Evolutionary conservation across 805 yeast genomes (phyloP).

Genomic region (Scheffersomyces stipitis): DNA sequence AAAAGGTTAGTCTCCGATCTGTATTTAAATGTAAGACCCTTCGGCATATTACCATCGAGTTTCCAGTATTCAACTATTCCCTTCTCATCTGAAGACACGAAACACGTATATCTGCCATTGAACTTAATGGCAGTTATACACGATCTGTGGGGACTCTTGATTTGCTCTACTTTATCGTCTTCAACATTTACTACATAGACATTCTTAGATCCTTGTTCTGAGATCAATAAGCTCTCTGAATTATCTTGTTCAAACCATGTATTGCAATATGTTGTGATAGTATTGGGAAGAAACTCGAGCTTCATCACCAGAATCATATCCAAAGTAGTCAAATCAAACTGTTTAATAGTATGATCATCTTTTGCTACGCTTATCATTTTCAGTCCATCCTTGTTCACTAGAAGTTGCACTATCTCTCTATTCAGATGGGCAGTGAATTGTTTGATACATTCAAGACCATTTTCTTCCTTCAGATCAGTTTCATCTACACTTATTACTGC

Average conservation of each 20-base stretch:
- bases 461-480: conserved; percentile 5
- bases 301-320: conserved; percentile 36
- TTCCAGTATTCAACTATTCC: conserved; percentile 25
- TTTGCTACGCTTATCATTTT: conserved; percentile 22
- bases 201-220: conserved; percentile 10
- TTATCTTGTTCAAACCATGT: conserved; percentile 12
- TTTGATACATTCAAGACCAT: conserved; percentile 12
- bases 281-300: conserved; percentile 22
- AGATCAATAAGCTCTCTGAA: conserved; percentile 9
- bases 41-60: conserved; percentile 9
- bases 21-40: conserved; percentile 21
- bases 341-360: conserved; percentile 17
- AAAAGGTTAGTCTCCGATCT: conserved; percentile 41
- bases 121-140: conserved; percentile 9
- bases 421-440: conserved; percentile 17
- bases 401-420: conserved; percentile 12
- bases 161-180: conserved; percentile 9
- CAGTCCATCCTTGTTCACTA: conserved; percentile 13
- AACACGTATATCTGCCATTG: conserved; percentile 12
- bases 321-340: conserved; percentile 32
- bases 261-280: conserved; percentile 5
- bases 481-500: background rate
- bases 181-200: conserved; percentile 10
- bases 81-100: conserved; percentile 19
- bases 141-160: conserved; percentile 9